Evolutionary conservation across 2,329 filamentous ascomycete genomes (phyloP), one percentile per base, ranked within the genome.

Genomic region (Ophiocordyceps unilateralis): DNA sequence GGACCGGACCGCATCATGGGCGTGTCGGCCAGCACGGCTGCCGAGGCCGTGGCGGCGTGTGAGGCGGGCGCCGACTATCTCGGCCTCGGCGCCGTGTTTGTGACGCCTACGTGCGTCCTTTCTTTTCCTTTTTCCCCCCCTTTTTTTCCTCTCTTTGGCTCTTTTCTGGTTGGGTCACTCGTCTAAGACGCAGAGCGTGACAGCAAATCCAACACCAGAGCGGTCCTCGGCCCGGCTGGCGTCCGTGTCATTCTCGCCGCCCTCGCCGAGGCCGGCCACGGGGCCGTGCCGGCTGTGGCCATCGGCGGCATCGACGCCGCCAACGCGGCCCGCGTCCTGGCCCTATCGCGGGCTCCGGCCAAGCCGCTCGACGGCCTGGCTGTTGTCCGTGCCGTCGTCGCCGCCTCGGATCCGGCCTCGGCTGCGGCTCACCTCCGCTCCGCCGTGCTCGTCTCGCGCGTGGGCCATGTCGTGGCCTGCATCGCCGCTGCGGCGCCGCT

Each of bases 331-430:
- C 70, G 78, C 21, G 78, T 95, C 5, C 59, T 89, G 15, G 80
- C 80, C 57, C 83, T 89, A 60, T 81, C 46, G 40, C 53, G 55
- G 14, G 53, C 68, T 0, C 55, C 65, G 0, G 54, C 57, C 3
- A 86, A 83, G 55, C 57, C 62, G 2, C 69, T 95, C 10, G 77
- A 89, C 53, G 89, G 89, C 23, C 74, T 93, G 38, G 89, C 89
- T 1, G 73, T 96, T 38, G 88, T 95, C 40, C 93, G 85, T 59
- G 89, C 87, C 49, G 84, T 96, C 54, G 73, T 96, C 54, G 78
- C 78, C 1, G 78, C 85, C 1, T 46, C 65, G 1, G 72, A 88
- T 45, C 82, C 87, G 0, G 70, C 73, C 50, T 62, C 64, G 10
- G 79, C 79, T 0, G 72, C 88, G 0, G 56, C 63, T 2, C 57